Percentiles rank a stretch among this genome's conserved stretches.
These are phyloP conservation scores for Gonapodya sp. DNA, from an alignment of 192 early-diverging fungal genomes.

Conservation along the genomic window DNA sequence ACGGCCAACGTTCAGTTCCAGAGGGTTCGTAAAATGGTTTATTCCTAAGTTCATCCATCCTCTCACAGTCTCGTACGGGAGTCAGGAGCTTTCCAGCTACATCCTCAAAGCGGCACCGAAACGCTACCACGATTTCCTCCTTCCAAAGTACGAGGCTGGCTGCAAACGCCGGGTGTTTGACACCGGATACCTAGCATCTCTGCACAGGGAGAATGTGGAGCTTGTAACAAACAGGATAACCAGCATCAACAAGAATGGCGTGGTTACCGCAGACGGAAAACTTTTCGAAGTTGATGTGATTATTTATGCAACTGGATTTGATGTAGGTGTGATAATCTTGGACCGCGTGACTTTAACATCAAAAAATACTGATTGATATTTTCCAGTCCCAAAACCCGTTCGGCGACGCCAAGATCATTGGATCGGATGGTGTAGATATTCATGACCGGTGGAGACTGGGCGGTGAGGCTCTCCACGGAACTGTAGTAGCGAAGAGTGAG, in stretches of 20 bases:
- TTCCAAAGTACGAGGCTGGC: neutral
- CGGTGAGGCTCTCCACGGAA: neutral
- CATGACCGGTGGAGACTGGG: neutral
- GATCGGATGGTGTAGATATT: neutral
- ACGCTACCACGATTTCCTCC: neutral
- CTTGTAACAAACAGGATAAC: neutral
- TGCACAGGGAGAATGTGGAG: neutral
- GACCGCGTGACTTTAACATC: neutral
- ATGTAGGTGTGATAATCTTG: neutral
- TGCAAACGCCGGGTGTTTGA: neutral
- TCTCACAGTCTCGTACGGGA: neutral
- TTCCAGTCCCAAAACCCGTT: neutral
- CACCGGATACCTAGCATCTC: neutral
- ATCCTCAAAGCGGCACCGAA: neutral
- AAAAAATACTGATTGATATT: neutral
- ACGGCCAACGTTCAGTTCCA: neutral
- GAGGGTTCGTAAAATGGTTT: neutral
- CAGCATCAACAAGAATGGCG: neutral
- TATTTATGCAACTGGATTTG: neutral
- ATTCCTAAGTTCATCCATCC: neutral
- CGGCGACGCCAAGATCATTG: neutral
- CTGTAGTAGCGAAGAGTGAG: neutral
- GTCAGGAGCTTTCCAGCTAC: neutral
- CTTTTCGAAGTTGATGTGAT: neutral
- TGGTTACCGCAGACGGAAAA: neutral